Conservation (phyloP, 345 rosid genomes). For the Raphanus raphanistrum region DNA sequence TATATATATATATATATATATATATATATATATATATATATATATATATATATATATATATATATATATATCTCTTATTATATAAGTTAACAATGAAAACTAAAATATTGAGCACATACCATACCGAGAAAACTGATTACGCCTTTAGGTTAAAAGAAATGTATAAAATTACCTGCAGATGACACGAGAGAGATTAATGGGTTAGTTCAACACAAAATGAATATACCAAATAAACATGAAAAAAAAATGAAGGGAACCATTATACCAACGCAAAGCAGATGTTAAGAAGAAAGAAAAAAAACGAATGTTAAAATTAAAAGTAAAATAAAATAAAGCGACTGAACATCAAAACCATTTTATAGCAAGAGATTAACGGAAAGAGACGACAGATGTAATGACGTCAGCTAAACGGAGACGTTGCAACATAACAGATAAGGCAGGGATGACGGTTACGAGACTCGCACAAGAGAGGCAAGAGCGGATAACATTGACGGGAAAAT, state of each 20-base stretch:
- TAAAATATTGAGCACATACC: slow-evolving; percentile 13
- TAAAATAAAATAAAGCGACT: background rate
- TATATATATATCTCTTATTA: background rate
- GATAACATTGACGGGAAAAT: slow-evolving; percentile 6
- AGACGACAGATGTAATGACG: slow-evolving; percentile 11
- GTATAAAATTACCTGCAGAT: slow-evolving; percentile 17
- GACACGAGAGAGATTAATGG: background rate
- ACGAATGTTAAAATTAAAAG: background rate
- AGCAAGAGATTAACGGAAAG: background rate
- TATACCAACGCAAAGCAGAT: background rate
- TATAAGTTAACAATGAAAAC: background rate
- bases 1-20: background rate
- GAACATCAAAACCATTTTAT: background rate
- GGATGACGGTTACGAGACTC: background rate
- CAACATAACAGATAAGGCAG: background rate
- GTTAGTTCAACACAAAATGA: slow-evolving; percentile 7
- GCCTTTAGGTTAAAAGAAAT: background rate
- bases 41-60: background rate
- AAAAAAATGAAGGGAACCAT: background rate
- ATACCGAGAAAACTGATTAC: background rate
- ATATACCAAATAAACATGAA: background rate
- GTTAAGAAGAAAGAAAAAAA: background rate
- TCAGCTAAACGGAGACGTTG: slow-evolving; percentile 12
- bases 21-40: background rate
- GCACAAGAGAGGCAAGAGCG: no score